Evolutionary conservation across 2,329 filamentous ascomycete species (phyloP).

Genomic region (Diaporthe sp.): DNA sequence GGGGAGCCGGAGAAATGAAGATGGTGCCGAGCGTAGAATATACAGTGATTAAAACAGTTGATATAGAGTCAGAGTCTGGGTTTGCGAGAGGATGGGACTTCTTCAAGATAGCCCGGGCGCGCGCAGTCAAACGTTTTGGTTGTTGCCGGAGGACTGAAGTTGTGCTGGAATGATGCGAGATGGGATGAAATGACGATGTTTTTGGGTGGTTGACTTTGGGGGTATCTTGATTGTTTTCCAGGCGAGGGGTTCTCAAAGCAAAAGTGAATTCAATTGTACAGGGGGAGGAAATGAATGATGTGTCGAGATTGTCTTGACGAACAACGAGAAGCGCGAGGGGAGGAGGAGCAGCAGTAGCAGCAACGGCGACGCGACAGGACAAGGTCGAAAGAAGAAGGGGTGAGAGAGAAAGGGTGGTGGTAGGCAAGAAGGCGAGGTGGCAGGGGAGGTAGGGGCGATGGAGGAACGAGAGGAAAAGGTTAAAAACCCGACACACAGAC

Average conservation of each 20-base stretch:
- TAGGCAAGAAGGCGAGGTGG: slow-evolving; percentile 16
- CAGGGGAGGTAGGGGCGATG: slow-evolving; percentile 5
- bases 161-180: slow-evolving; percentile 4
- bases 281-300: slow-evolving; percentile 23
- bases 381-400: slow-evolving; percentile 31
- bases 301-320: slow-evolving; percentile 14
- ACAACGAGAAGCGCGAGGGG: not conserved
- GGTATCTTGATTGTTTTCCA: slow-evolving; percentile 16
- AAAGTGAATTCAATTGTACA: slow-evolving; percentile 32
- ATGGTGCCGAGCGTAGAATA: slow-evolving; percentile 33
- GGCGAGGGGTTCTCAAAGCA: slow-evolving; percentile 10
- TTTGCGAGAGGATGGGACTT: slow-evolving; percentile 20
- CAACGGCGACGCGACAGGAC: slow-evolving; percentile 14
- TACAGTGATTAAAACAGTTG: slow-evolving; percentile 35
- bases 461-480: slow-evolving; percentile 33
- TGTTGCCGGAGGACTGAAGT: not conserved
- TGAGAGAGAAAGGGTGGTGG: slow-evolving; percentile 4
- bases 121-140: slow-evolving; percentile 17
- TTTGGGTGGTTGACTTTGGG: slow-evolving; percentile 7
- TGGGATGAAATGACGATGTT: slow-evolving; percentile 18
- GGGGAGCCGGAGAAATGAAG: slow-evolving; percentile 30
- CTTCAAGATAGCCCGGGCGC: slow-evolving; percentile 30
- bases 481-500: slow-evolving; percentile 26
- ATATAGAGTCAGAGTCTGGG: slow-evolving; percentile 2
- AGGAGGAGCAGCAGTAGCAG: not conserved